These are phyloP conservation scores for Hypsizygus marmoreus DNA, from an alignment of 768 basidiomycete genomes.

Conservation along the genomic window DNA sequence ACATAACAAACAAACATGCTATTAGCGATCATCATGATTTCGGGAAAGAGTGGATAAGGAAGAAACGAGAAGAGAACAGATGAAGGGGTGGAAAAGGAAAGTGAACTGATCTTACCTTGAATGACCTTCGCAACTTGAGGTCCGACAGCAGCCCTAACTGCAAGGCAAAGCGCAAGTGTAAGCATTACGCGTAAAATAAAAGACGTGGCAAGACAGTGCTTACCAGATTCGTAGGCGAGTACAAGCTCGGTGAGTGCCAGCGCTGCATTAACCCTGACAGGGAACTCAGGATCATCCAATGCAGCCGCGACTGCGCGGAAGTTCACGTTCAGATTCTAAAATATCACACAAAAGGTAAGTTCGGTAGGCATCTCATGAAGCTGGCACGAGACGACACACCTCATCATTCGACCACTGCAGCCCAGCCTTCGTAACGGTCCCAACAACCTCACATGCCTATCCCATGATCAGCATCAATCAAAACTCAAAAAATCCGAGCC, in stretches of 20 bases:
- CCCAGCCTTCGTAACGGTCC: constrained; percentile 70
- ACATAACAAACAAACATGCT: not conserved
- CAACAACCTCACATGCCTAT: constrained; percentile 81
- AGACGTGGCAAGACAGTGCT: constrained; percentile 16
- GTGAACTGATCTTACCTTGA: constrained; percentile 77
- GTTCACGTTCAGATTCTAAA: constrained; percentile 61
- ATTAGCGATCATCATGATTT: not conserved
- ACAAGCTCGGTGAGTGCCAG: constrained; percentile 81
- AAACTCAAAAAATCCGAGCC: no score
- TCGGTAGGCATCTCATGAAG: not conserved
- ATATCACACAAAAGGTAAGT: not conserved
- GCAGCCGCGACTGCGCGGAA: constrained; percentile 67
- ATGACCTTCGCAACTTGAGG: constrained; percentile 86
- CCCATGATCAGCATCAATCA: no score
- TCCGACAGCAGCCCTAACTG: constrained; percentile 69
- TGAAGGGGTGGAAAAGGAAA: not conserved
- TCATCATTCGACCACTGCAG: constrained; percentile 66
- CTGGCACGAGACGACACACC: constrained; percentile 34
- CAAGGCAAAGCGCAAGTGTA: constrained; percentile 9
- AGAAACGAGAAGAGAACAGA: not conserved
- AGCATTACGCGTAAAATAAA: constrained; percentile 4
- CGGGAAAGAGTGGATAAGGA: not conserved
- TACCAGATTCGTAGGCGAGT: constrained; percentile 61
- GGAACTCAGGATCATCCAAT: constrained; percentile 77
- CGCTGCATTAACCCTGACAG: constrained; percentile 83